Conservation (phyloP, 1,284 basidiomycete species). For the Rhizoctonia solani region DNA sequence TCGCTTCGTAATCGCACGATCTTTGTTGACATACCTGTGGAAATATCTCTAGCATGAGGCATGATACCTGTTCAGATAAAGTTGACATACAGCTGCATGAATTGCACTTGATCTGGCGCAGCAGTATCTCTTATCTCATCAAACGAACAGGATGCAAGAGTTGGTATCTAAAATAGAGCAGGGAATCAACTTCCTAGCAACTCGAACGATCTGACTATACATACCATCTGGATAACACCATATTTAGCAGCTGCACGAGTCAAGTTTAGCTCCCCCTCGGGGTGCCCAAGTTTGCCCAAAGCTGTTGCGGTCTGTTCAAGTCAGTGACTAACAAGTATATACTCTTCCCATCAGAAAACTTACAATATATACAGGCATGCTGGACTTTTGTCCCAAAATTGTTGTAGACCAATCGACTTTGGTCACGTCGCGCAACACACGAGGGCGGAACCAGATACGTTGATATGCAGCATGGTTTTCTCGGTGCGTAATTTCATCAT, state of each 20-base stretch:
- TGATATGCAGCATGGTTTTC: conserved; percentile 91
- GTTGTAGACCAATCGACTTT: conserved; percentile 81
- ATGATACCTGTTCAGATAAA: not conserved
- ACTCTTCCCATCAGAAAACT: too few relatives aligned
- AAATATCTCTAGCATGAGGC: conserved; percentile 10
- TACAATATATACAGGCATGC: conserved; percentile 79
- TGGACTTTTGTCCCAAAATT: conserved; percentile 72
- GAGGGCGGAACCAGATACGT: conserved; percentile 91
- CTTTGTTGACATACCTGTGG: conserved; percentile 79
- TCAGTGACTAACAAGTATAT: not conserved
- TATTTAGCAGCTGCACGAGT: conserved; percentile 83
- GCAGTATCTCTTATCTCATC: conserved; percentile 88
- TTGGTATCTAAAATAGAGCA: conserved; percentile 67
- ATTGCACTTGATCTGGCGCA: conserved; percentile 72
- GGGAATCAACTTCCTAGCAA: not conserved
- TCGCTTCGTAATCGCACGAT: conserved; percentile 77
- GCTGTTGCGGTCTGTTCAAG: conserved; percentile 71
- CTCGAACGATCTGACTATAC: conserved; percentile 36
- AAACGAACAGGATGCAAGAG: conserved; percentile 85
- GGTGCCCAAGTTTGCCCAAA: conserved; percentile 90
- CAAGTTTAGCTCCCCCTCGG: conserved; percentile 86
- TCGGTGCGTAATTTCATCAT: conserved; percentile 85
- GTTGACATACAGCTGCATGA: conserved; percentile 68
- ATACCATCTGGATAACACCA: conserved; percentile 86
- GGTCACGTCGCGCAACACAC: conserved; percentile 82